Conservation (phyloP, 306 rosid genomes). For the Quercus suber region DNA sequence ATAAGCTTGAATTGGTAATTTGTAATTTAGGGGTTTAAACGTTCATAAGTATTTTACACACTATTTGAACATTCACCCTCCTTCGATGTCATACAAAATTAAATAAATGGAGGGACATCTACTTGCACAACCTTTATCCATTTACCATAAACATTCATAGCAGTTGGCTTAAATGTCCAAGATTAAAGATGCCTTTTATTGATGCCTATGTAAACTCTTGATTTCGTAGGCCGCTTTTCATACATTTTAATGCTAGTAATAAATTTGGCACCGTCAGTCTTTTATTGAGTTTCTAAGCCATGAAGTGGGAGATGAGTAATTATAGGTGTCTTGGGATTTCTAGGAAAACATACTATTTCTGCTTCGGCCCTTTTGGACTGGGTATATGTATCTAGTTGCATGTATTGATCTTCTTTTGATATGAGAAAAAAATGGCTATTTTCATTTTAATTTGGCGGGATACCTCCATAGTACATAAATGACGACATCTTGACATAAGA, state of each 20-base stretch:
- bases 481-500: not conserved
- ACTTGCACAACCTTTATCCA: too few relatives aligned
- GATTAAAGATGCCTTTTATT: too few relatives aligned
- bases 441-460: not conserved
- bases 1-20: too few relatives aligned
- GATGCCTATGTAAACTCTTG: not conserved
- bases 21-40: too few relatives aligned
- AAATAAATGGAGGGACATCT: too few relatives aligned
- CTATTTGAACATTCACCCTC: too few relatives aligned
- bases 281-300: not conserved
- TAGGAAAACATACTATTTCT: not conserved
- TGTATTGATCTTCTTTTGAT: not conserved
- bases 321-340: not conserved
- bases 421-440: not conserved
- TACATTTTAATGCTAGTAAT: not conserved
- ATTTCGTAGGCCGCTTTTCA: not conserved
- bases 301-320: not conserved
- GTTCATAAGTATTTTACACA: too few relatives aligned
- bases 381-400: not conserved
- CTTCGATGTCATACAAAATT: too few relatives aligned
- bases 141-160: too few relatives aligned
- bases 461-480: not conserved
- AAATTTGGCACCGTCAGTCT: not conserved
- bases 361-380: not conserved
- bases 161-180: too few relatives aligned